These are phyloP conservation scores for Colletotrichum horii DNA, from an alignment of 2,329 filamentous ascomycete genomes.

Conservation along the genomic window DNA sequence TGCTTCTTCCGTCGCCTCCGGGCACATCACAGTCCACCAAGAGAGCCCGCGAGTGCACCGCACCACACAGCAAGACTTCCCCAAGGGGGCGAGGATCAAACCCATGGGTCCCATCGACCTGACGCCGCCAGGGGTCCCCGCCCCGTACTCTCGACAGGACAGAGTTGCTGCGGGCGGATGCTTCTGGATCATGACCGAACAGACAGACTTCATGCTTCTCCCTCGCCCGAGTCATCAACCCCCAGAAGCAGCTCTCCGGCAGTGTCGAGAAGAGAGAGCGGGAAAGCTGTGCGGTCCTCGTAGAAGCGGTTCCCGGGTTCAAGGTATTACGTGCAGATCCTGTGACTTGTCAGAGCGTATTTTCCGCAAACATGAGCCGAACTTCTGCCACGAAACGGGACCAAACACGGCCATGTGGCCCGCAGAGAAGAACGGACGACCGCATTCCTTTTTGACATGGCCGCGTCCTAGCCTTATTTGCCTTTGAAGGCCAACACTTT, in stretches of 20 bases:
- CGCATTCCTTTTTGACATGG: not conserved
- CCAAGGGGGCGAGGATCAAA: constrained; percentile 3
- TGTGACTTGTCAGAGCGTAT: constrained; percentile 1
- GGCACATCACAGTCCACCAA: not conserved
- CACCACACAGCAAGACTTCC: not conserved
- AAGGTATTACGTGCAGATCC: constrained; percentile 6
- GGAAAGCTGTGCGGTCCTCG: not conserved
- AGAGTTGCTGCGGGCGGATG: not conserved
- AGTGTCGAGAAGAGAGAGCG: not conserved
- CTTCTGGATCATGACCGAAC: not conserved
- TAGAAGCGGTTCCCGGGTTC: not conserved
- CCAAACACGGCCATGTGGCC: not conserved
- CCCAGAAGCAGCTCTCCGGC: not conserved
- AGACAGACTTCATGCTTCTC: not conserved
- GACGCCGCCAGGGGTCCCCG: not conserved
- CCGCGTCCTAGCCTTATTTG: not conserved
- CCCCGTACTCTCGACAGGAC: not conserved
- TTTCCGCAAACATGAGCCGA: constrained; percentile 1
- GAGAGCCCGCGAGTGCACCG: not conserved
- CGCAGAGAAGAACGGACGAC: not conserved
- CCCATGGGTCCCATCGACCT: not conserved
- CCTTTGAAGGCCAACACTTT: not conserved
- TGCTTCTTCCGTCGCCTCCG: not conserved
- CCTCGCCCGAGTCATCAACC: not conserved
- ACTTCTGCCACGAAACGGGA: constrained; percentile 4